These are phyloP conservation scores for Rhizopogon sp. DNA, from an alignment of 768 basidiomycete genomes.

Conservation along the genomic window DNA sequence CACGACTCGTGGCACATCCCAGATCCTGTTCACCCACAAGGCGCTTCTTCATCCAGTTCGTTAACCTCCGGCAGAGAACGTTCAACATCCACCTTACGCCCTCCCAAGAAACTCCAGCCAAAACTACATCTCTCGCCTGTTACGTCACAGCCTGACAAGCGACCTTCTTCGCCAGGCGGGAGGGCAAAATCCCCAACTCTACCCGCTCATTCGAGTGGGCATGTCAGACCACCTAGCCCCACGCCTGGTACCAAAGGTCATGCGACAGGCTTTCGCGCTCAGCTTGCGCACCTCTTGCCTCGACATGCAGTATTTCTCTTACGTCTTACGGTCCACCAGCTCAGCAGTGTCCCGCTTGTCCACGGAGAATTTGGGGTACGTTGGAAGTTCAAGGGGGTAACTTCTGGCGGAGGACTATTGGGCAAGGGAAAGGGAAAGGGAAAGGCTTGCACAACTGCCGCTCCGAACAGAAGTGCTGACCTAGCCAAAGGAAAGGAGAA, in stretches of 20 bases:
- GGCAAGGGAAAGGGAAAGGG: conserved; percentile 32
- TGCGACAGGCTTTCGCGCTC: conserved; percentile 42
- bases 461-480: neutral
- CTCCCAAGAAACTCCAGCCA: neutral
- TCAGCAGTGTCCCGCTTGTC: conserved; percentile 68
- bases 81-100: neutral
- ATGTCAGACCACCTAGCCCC: neutral
- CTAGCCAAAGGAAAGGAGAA: conserved; percentile 5
- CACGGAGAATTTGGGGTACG: conserved; percentile 63
- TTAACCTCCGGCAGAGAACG: neutral
- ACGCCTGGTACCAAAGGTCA: neutral
- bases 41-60: neutral
- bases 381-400: conserved; percentile 67
- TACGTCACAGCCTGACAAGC: neutral
- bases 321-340: conserved; percentile 56
- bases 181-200: neutral
- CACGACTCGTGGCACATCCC: neutral
- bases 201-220: neutral
- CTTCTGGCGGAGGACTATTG: conserved; percentile 36
- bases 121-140: neutral
- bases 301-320: conserved; percentile 65
- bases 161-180: neutral
- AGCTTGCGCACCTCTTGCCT: conserved; percentile 56
- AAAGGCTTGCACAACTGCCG: neutral
- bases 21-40: neutral